Evolutionary conservation across 1,284 basidiomycete species (phyloP).

Genomic region (Cryptococcus neoformans): DNA sequence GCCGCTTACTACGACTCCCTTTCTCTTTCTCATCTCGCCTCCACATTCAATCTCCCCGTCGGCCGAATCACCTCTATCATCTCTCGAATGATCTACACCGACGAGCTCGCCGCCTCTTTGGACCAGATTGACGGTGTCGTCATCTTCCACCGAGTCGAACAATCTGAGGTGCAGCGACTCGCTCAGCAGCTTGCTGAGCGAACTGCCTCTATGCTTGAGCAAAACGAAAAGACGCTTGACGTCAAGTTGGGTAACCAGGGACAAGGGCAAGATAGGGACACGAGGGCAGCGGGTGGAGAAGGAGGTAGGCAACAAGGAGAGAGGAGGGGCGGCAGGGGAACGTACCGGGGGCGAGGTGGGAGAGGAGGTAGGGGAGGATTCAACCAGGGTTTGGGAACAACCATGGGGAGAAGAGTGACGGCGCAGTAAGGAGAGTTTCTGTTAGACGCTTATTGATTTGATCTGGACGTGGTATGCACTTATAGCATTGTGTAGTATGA

Average conservation of each 20-base stretch:
- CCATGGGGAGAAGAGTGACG: conserved; percentile 14
- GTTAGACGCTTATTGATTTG: neutral
- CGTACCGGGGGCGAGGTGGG: conserved; percentile 35
- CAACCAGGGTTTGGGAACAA: conserved; percentile 14
- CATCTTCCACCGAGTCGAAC: conserved; percentile 85
- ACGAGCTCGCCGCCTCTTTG: conserved; percentile 89
- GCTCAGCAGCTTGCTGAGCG: conserved; percentile 86
- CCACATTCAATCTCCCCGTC: conserved; percentile 79
- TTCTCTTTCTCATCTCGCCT: conserved; percentile 79
- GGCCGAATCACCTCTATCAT: conserved; percentile 85
- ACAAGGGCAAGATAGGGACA: conserved; percentile 60
- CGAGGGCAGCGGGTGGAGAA: conserved; percentile 32
- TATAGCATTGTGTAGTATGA: too few relatives aligned
- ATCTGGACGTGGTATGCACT: neutral
- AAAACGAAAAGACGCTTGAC: conserved; percentile 94
- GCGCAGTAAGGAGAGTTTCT: conserved; percentile 7
- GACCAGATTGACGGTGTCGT: conserved; percentile 85
- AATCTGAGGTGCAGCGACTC: conserved; percentile 84
- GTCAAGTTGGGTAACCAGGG: conserved; percentile 70
- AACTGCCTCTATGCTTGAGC: conserved; percentile 82
- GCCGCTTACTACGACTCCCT: conserved; percentile 90
- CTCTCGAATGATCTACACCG: conserved; percentile 99
- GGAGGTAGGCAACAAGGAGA: conserved; percentile 28
- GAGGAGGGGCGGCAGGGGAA: conserved; percentile 41
- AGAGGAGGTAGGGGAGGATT: conserved; percentile 29